Evolutionary conservation across 768 basidiomycete species (phyloP).

Genomic region (Mycena venus): DNA sequence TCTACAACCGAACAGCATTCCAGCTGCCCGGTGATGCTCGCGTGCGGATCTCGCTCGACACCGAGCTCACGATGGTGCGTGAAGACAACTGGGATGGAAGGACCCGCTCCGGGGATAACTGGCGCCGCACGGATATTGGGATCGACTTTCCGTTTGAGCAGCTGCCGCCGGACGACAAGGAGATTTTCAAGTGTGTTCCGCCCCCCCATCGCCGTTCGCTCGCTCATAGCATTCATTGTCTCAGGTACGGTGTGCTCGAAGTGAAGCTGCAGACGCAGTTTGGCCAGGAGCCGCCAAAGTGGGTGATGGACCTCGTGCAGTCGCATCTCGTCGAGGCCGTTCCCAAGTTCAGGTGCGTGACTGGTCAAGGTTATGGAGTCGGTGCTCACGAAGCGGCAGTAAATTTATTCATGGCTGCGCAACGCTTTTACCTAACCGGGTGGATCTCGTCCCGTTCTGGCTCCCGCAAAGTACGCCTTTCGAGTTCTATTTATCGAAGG

Average conservation of each 20-base stretch:
- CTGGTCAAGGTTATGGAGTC: not conserved
- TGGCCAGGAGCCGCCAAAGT: slow-evolving; percentile 95
- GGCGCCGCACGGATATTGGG: slow-evolving; percentile 94
- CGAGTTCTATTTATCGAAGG: not conserved
- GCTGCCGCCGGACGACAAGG: slow-evolving; percentile 82
- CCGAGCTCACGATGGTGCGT: slow-evolving; percentile 92
- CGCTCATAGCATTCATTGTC: not conserved
- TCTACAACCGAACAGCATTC: slow-evolving; percentile 99
- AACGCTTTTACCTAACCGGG: slow-evolving; percentile 90
- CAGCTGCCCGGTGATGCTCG: slow-evolving; percentile 99
- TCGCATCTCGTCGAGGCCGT: slow-evolving; percentile 97
- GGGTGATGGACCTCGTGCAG: slow-evolving; percentile 96
- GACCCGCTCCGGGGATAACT: slow-evolving; percentile 85
- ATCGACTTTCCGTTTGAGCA: slow-evolving; percentile 93
- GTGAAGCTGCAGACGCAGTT: slow-evolving; percentile 97
- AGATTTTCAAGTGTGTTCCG: slow-evolving; percentile 85
- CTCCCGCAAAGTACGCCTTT: slow-evolving; percentile 84
- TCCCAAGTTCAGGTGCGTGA: slow-evolving; percentile 90
- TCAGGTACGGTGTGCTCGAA: slow-evolving; percentile 91
- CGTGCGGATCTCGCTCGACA: slow-evolving; percentile 98
- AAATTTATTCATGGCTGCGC: slow-evolving; percentile 98
- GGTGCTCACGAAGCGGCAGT: slow-evolving; percentile 51
- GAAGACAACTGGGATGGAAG: slow-evolving; percentile 97
- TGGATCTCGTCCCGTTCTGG: slow-evolving; percentile 99
- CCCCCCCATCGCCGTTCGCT: not conserved